Percentiles rank a stretch among this genome's conserved stretches.
Conservation (phyloP, 2,329 filamentous ascomycete species). For the Chrysosporium keratinophilum region DNA sequence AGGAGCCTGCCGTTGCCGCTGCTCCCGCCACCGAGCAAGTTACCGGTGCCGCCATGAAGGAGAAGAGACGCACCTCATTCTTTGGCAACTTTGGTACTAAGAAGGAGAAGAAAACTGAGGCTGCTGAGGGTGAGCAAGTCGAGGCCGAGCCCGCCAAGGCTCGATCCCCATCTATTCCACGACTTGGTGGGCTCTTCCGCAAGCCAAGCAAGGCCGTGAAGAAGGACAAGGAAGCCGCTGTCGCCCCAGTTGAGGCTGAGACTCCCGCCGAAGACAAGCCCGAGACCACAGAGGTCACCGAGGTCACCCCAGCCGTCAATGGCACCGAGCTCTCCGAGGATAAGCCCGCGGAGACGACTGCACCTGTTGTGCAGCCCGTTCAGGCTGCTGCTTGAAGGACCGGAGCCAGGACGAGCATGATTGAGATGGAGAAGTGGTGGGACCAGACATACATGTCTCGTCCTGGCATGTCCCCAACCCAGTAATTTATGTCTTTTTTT, state of each 20-base stretch:
- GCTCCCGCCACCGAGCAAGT: conserved; percentile 16
- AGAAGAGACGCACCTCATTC: conserved; percentile 44
- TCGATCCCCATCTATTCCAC: conserved; percentile 24
- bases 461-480: conserved; percentile 19
- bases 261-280: conserved; percentile 17
- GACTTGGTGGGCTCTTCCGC: conserved; percentile 41
- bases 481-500: neutral
- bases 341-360: conserved; percentile 22
- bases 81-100: conserved; percentile 45
- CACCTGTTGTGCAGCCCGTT: conserved; percentile 30
- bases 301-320: conserved; percentile 19
- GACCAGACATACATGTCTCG: conserved; percentile 26
- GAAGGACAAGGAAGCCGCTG: conserved; percentile 29
- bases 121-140: conserved; percentile 26
- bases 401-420: conserved; percentile 24
- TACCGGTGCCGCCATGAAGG: conserved; percentile 36
- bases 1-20: conserved; percentile 14
- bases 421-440: conserved; percentile 37
- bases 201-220: conserved; percentile 41
- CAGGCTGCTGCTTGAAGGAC: conserved; percentile 36
- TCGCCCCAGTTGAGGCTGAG: conserved; percentile 21
- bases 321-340: conserved; percentile 13
- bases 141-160: conserved; percentile 39
- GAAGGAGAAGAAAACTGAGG: conserved; percentile 43
- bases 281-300: conserved; percentile 16